phyloP scores from a whole-genome alignment of 1,139 yeast genomes.

The Candida buenavistaensis region DNA sequence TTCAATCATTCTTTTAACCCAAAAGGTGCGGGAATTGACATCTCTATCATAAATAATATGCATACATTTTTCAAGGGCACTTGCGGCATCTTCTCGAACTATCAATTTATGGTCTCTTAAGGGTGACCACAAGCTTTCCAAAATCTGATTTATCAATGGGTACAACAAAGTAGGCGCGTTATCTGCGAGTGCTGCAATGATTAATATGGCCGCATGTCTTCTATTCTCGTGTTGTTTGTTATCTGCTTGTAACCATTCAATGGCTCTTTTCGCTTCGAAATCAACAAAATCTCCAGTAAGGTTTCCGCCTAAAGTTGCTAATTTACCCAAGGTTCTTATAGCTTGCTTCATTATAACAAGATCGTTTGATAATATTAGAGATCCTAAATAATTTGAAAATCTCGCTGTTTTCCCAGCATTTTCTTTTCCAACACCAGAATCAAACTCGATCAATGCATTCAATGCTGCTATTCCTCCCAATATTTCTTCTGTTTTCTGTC shows the following conservation, averaged over 20 bases:
- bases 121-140: constrained; percentile 87
- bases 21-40: constrained; percentile 62
- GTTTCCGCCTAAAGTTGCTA: constrained; percentile 88
- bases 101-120: constrained; percentile 73
- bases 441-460: constrained; percentile 81
- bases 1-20: constrained; percentile 73
- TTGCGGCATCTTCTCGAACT: constrained; percentile 82
- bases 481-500: constrained; percentile 68
- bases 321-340: constrained; percentile 79
- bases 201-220: constrained; percentile 87
- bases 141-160: constrained; percentile 72
- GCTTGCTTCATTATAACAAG: constrained; percentile 84
- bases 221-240: constrained; percentile 77
- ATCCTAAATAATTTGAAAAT: constrained; percentile 82
- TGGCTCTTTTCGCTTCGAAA: constrained; percentile 82
- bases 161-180: constrained; percentile 85
- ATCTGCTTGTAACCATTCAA: constrained; percentile 84
- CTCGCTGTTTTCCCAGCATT: constrained; percentile 88
- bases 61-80: constrained; percentile 75
- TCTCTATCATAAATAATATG: constrained; percentile 80
- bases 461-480: constrained; percentile 92
- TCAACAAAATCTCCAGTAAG: constrained; percentile 91
- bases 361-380: constrained; percentile 80
- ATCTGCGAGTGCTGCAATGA: constrained; percentile 79
- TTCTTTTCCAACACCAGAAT: constrained; percentile 64